Conservation (phyloP, 257 asterid species). For the Echium plantagineum region DNA sequence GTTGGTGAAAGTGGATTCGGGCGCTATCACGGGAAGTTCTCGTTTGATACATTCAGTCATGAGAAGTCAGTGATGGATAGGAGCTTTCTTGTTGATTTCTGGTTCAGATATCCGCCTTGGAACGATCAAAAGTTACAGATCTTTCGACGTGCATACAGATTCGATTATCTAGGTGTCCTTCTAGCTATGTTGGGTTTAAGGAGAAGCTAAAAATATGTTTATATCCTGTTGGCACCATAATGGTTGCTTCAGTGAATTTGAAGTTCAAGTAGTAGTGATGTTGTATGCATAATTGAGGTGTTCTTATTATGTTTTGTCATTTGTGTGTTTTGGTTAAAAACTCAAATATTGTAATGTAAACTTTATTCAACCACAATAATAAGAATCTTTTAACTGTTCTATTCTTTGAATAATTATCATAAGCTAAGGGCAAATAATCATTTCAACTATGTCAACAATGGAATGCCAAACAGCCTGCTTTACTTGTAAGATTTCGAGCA, state of each 20-base stretch:
- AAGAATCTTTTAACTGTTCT: too few relatives aligned
- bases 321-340: background rate
- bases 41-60: conserved; percentile 58
- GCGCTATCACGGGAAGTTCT: conserved; percentile 66
- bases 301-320: background rate
- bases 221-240: too few relatives aligned
- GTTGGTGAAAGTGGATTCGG: conserved; percentile 76
- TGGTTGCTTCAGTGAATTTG: too few relatives aligned
- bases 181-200: conserved; percentile 52
- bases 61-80: conserved; percentile 43
- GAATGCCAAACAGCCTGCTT: too few relatives aligned
- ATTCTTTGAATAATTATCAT: too few relatives aligned
- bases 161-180: conserved; percentile 42
- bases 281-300: background rate
- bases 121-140: conserved; percentile 33
- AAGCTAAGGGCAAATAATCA: too few relatives aligned
- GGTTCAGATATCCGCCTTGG: conserved; percentile 98
- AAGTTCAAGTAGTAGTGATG: too few relatives aligned
- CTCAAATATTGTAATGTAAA: too few relatives aligned
- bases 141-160: conserved; percentile 37
- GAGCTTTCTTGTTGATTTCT: conserved; percentile 39
- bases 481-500: too few relatives aligned
- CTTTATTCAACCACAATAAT: background rate
- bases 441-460: too few relatives aligned
- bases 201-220: conserved; percentile 16